Evolutionary conservation across 805 yeast genomes (phyloP).

Genomic region (Kazachstania viticola): DNA sequence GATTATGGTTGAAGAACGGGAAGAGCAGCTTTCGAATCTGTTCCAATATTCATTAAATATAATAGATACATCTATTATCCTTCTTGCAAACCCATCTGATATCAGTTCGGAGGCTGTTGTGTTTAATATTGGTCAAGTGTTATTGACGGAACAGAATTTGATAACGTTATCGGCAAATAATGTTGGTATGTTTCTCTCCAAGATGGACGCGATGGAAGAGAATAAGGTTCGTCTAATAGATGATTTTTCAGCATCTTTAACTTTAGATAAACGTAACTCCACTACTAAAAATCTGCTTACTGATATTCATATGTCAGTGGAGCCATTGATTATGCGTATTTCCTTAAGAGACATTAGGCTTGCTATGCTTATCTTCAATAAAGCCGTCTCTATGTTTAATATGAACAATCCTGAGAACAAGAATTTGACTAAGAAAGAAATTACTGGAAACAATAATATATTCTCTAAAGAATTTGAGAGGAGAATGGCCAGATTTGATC

Average conservation of each 20-base stretch:
- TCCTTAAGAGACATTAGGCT: constrained; percentile 79
- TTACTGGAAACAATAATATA: background rate
- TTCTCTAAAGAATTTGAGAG: constrained; percentile 56
- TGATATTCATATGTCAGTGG: constrained; percentile 56
- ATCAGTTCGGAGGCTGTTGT: constrained; percentile 77
- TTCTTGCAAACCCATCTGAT: constrained; percentile 69
- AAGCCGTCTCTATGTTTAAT: constrained; percentile 46
- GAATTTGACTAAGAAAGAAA: constrained; percentile 10
- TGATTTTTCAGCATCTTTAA: constrained; percentile 72
- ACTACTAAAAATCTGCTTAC: constrained; percentile 48
- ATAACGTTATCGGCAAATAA: constrained; percentile 58
- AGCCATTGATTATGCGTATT: constrained; percentile 68
- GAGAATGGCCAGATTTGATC: constrained; percentile 51
- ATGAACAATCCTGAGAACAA: background rate
- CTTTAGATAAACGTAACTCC: constrained; percentile 62
- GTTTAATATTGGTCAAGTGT: constrained; percentile 71
- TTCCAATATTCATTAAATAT: constrained; percentile 55
- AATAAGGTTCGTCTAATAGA: constrained; percentile 66
- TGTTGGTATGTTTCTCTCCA: constrained; percentile 76
- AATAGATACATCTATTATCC: constrained; percentile 62
- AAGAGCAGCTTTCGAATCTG: constrained; percentile 2
- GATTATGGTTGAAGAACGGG: constrained; percentile 3
- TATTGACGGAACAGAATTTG: constrained; percentile 57
- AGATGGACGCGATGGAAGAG: constrained; percentile 56
- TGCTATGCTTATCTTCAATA: constrained; percentile 62